phyloP scores from a whole-genome alignment of 495 filamentous ascomycete genomes.

The Neurospora tetraspora region DNA sequence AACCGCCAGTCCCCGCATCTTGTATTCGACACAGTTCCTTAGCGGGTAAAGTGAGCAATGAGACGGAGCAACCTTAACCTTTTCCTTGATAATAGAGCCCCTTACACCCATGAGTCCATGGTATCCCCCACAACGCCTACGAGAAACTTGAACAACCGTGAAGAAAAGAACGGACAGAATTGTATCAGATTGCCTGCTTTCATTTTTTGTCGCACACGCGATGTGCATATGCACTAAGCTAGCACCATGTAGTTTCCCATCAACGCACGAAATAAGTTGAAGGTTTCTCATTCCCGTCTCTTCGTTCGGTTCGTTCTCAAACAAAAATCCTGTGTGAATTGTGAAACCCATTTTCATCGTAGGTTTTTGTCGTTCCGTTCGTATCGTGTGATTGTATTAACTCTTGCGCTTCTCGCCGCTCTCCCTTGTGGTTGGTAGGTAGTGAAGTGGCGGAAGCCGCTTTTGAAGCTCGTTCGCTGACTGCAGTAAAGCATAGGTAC shows the following conservation, averaged over 20 bases:
- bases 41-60: neutral
- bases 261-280: neutral
- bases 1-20: neutral
- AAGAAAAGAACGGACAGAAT: neutral
- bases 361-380: neutral
- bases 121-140: neutral
- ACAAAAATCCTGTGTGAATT: neutral
- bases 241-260: neutral
- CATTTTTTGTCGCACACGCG: neutral
- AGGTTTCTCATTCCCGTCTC: neutral
- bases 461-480: neutral
- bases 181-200: neutral
- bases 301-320: neutral
- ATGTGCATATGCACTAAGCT: neutral
- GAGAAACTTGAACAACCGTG: neutral
- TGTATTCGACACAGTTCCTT: neutral
- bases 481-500: neutral
- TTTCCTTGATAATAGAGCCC: neutral
- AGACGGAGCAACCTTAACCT: neutral
- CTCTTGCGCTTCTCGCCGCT: neutral
- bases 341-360: neutral
- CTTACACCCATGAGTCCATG: neutral
- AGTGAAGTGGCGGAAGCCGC: neutral
- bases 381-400: neutral
- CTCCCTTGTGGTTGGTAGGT: neutral